Evolutionary conservation across 805 yeast species (phyloP).

Genomic region (Ogataea siamensis): DNA sequence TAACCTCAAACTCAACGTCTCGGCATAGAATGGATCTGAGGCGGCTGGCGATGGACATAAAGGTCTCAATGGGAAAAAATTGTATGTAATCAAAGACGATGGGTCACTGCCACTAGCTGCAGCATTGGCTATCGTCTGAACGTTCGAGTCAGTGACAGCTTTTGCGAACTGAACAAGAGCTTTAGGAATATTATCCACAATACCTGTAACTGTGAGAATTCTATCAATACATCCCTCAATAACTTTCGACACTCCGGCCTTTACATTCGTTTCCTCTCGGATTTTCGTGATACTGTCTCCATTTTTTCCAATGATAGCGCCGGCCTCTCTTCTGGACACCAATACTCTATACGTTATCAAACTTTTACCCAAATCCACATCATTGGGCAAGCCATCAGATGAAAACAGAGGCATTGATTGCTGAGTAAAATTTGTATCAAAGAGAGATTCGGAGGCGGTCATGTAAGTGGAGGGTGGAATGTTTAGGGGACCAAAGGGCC

Average conservation of each 20-base stretch:
- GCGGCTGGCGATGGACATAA: constrained; percentile 51
- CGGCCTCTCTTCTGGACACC: constrained; percentile 83
- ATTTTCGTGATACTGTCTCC: constrained; percentile 77
- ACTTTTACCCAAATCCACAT: constrained; percentile 29
- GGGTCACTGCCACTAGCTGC: constrained; percentile 31
- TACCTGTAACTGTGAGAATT: constrained; percentile 75
- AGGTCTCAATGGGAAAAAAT: constrained; percentile 58
- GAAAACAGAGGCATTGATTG: constrained; percentile 13
- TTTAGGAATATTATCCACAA: constrained; percentile 62
- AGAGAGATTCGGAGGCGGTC: constrained; percentile 34
- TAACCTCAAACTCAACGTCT: constrained; percentile 60
- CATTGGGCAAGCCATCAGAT: constrained; percentile 23
- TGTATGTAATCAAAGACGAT: constrained; percentile 39
- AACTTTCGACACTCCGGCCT: constrained; percentile 83
- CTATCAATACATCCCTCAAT: constrained; percentile 81
- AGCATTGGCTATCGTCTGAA: constrained; percentile 24
- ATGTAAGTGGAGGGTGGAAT: constrained; percentile 8
- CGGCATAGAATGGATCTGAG: constrained; percentile 50
- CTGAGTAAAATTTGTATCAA: constrained; percentile 31
- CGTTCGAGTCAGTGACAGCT: constrained; percentile 50
- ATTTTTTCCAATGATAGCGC: constrained; percentile 83
- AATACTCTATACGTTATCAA: constrained; percentile 51
- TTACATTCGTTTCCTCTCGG: constrained; percentile 71
- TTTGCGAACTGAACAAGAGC: constrained; percentile 71
- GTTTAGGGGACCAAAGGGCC: not conserved